These are phyloP conservation scores for Clarireedia homoeocarpa DNA, from an alignment of 2,329 filamentous ascomycete genomes.

Conservation along the genomic window DNA sequence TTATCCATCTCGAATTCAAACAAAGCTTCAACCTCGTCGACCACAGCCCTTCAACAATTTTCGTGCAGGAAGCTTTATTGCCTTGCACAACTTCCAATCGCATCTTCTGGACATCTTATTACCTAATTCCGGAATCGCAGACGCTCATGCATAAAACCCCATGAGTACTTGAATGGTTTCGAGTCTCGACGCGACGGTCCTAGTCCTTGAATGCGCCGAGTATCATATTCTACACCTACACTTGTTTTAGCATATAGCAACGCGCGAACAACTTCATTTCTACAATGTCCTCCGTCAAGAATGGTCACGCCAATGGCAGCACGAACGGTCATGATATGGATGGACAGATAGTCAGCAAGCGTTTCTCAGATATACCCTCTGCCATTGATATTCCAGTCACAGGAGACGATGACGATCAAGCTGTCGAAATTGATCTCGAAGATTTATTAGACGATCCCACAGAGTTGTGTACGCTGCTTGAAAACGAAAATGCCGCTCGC, in stretches of 20 bases:
- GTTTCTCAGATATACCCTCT: conserved; percentile 57
- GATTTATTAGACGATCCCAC: conserved; percentile 89
- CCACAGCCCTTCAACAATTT: neutral
- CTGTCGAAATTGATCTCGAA: conserved; percentile 87
- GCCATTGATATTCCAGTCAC: conserved; percentile 61
- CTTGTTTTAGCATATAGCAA: neutral
- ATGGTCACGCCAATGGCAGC: conserved; percentile 22
- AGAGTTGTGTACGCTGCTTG: conserved; percentile 88
- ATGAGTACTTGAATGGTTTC: neutral
- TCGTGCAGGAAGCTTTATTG: neutral
- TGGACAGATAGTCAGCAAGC: conserved; percentile 29
- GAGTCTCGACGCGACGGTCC: conserved; percentile 10
- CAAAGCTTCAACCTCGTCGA: conserved; percentile 3
- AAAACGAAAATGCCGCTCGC: conserved; percentile 86
- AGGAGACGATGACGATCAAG: conserved; percentile 56
- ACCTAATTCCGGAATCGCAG: neutral
- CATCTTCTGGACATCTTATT: neutral
- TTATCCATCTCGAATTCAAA: neutral
- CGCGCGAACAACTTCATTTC: neutral
- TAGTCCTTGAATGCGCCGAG: conserved; percentile 2
- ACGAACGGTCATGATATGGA: conserved; percentile 21
- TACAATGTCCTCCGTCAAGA: conserved; percentile 21
- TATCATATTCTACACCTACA: neutral
- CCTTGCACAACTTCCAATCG: neutral
- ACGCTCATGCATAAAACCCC: neutral